These are phyloP conservation scores for Ceratocystis smalleyi DNA, from an alignment of 2,329 filamentous ascomycete genomes.

Conservation along the genomic window DNA sequence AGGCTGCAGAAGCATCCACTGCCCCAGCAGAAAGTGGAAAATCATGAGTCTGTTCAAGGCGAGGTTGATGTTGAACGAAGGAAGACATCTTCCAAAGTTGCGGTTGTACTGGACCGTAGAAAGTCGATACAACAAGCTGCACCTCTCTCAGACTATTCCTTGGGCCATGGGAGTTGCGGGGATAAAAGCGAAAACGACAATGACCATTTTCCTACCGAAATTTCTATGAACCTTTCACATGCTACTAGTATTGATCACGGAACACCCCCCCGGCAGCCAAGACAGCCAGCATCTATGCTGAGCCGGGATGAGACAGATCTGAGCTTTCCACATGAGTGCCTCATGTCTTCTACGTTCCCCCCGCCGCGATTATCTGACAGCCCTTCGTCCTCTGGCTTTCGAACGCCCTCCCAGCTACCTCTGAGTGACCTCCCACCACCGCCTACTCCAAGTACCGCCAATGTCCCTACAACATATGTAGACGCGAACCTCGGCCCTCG, in stretches of 20 bases:
- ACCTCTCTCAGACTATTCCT: neutral
- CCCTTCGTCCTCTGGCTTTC: neutral
- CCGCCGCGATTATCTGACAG: neutral
- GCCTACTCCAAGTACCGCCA: neutral
- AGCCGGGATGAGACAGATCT: neutral
- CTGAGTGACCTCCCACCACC: neutral
- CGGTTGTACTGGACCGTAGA: neutral
- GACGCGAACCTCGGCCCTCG: no score
- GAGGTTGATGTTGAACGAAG: neutral
- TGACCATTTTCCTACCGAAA: neutral
- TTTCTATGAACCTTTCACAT: neutral
- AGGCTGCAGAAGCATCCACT: neutral
- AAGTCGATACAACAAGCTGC: neutral
- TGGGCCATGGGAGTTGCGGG: neutral
- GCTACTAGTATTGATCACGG: slow-evolving; percentile 5
- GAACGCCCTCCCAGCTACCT: neutral
- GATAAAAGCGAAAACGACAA: no score
- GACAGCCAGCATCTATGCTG: neutral
- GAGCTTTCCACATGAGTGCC: neutral
- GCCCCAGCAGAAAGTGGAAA: neutral
- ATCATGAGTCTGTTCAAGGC: neutral
- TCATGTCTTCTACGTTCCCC: neutral
- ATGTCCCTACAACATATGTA: no score
- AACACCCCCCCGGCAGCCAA: slow-evolving; percentile 8
- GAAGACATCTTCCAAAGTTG: neutral